phyloP scores from a whole-genome alignment of 306 rosid species.

The Lupinus albus region DNA sequence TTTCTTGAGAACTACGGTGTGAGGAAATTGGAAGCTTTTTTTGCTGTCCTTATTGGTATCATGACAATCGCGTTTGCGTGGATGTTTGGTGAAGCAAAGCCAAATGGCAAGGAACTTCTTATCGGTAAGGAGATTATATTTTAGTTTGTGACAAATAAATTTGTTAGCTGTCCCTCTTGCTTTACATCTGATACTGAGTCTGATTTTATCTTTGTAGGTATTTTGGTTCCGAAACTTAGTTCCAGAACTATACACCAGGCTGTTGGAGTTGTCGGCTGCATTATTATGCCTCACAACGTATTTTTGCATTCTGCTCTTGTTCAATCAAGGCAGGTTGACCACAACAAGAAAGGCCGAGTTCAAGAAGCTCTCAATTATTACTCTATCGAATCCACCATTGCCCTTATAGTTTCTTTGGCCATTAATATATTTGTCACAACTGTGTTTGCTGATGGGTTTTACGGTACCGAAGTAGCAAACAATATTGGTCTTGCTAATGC shows the following conservation, averaged over 20 bases:
- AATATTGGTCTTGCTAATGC: constrained; percentile 88
- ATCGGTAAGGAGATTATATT: constrained; percentile 54
- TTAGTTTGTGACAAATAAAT: background rate
- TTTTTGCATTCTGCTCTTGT: constrained; percentile 98
- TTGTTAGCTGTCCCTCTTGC: constrained; percentile 8
- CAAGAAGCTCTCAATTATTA: constrained; percentile 90
- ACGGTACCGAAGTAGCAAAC: constrained; percentile 65
- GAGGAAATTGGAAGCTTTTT: constrained; percentile 82
- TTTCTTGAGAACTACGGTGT: constrained; percentile 95
- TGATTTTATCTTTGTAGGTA: constrained; percentile 52
- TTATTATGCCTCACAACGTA: constrained; percentile 96
- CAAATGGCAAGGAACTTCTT: constrained; percentile 75
- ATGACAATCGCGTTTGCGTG: constrained; percentile 90
- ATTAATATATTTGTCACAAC: constrained; percentile 87
- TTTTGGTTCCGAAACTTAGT: constrained; percentile 84
- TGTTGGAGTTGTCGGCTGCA: constrained; percentile 95
- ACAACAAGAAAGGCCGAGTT: constrained; percentile 65
- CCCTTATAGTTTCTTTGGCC: constrained; percentile 70
- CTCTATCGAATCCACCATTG: constrained; percentile 78
- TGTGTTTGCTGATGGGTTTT: constrained; percentile 92
- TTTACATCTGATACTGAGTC: constrained; percentile 36
- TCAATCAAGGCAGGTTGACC: constrained; percentile 81
- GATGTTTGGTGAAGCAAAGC: constrained; percentile 96
- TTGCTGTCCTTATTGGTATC: constrained; percentile 80
- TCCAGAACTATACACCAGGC: constrained; percentile 87